Percentiles rank a stretch among this genome's conserved stretches.
These are phyloP conservation scores for Psilocybe tampanensis DNA, from an alignment of 768 basidiomycete species.

Conservation along the genomic window DNA sequence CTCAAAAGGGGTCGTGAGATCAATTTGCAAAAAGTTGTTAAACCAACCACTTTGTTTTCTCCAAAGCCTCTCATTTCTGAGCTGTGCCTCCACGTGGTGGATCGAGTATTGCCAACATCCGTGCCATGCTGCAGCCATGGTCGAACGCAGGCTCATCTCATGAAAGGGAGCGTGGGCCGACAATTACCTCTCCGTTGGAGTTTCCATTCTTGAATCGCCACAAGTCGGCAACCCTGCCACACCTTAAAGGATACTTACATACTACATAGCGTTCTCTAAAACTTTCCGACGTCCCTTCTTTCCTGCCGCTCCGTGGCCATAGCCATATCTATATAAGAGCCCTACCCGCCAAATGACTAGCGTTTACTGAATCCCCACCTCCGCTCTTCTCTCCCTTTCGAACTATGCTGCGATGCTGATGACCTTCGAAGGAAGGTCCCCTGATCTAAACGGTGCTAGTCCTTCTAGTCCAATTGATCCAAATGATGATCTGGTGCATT, in stretches of 20 bases:
- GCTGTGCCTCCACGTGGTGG: not conserved
- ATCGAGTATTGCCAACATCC: not conserved
- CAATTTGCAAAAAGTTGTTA: too few relatives aligned
- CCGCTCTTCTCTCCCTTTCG: slow-evolving; percentile 2
- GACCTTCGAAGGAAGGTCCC: slow-evolving; percentile 4
- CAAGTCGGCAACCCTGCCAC: slow-evolving; percentile 12
- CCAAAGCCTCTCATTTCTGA: not conserved
- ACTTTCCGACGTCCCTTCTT: not conserved
- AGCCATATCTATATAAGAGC: slow-evolving; percentile 2
- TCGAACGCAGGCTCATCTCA: not conserved
- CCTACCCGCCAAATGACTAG: not conserved
- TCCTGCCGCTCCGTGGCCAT: slow-evolving; percentile 1
- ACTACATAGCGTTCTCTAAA: not conserved
- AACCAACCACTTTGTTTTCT: too few relatives aligned
- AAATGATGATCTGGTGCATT: slow-evolving; percentile 19
- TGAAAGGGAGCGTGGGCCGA: not conserved
- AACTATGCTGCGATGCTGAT: not conserved
- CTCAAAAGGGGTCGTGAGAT: not conserved
- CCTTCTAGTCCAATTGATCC: slow-evolving; percentile 3
- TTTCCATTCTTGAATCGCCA: slow-evolving; percentile 3
- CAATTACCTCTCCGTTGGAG: not conserved
- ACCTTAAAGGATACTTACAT: not conserved
- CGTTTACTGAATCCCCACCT: not conserved
- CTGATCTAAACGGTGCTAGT: slow-evolving; percentile 8
- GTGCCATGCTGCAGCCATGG: not conserved